These are phyloP conservation scores for Nemania sp. DNA, from an alignment of 2,329 filamentous ascomycete species.

Conservation along the genomic window DNA sequence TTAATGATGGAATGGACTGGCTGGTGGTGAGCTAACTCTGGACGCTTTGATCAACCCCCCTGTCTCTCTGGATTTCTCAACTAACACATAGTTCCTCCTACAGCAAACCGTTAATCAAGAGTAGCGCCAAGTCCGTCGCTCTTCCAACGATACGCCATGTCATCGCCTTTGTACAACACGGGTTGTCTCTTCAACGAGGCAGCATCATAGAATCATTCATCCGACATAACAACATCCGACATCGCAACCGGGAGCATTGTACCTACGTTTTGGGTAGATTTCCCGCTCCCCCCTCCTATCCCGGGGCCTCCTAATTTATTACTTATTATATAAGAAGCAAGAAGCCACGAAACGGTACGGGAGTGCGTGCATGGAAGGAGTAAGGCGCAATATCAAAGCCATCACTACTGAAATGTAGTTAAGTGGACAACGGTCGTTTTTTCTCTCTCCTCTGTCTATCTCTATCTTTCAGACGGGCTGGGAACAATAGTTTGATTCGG, in stretches of 20 bases:
- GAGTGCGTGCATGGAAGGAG: constrained; percentile 21
- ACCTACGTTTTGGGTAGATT: constrained; percentile 27
- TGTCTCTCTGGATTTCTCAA: neutral
- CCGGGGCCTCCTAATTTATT: too few species aligned
- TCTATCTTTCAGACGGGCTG: neutral
- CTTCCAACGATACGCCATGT: constrained; percentile 4
- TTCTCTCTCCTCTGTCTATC: too few species aligned
- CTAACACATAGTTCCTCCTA: constrained; percentile 9
- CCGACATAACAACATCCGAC: constrained; percentile 18
- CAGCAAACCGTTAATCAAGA: constrained; percentile 33
- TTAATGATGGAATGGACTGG: constrained; percentile 99
- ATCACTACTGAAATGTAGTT: constrained; percentile 7
- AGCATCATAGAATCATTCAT: constrained; percentile 8
- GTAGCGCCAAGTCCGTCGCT: neutral
- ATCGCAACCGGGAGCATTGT: constrained; percentile 10
- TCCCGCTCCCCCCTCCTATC: neutral
- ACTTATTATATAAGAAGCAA: constrained; percentile 8
- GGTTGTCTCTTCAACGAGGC: constrained; percentile 46
- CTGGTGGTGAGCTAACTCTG: constrained; percentile 70
- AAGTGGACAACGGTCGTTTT: constrained; percentile 22
- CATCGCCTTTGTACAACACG: constrained; percentile 27
- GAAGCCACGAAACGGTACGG: constrained; percentile 1
- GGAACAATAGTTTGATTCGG: constrained; percentile 1
- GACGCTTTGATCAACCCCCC: neutral
- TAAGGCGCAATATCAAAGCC: constrained; percentile 26